Evolutionary conservation across 352 stramenopile species (phyloP).

Genomic region (Phytophthora idaei): DNA sequence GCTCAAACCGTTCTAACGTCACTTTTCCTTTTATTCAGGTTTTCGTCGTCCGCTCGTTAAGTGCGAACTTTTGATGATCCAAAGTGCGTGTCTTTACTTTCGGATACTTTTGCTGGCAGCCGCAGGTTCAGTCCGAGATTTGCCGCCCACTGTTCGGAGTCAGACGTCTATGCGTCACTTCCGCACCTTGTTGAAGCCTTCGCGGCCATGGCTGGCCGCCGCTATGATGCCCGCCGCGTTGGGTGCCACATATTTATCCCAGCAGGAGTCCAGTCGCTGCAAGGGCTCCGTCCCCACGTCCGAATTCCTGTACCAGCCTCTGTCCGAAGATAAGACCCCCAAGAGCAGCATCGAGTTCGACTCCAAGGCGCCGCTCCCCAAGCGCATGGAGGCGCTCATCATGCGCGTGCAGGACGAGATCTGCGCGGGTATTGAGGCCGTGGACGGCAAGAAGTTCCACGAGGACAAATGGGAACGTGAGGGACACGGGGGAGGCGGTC

Average conservation of each 20-base stretch:
- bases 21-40: background rate
- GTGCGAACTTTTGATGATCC: conserved; percentile 4
- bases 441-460: conserved; percentile 95
- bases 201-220: conserved; percentile 27
- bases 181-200: conserved; percentile 25
- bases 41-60: conserved; percentile 3
- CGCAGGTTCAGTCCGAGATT: conserved; percentile 37
- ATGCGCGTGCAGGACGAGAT: conserved; percentile 88
- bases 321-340: conserved; percentile 68
- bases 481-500: conserved; percentile 94
- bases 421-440: conserved; percentile 83
- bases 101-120: conserved; percentile 26
- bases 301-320: conserved; percentile 68
- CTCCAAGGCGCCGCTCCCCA: conserved; percentile 61
- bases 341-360: conserved; percentile 82
- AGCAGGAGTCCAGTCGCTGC: conserved; percentile 48
- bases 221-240: conserved; percentile 32
- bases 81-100: conserved; percentile 25
- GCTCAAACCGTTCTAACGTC: conserved; percentile 1
- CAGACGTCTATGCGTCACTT: conserved; percentile 28
- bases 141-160: background rate
- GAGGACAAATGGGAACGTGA: conserved; percentile 95
- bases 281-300: conserved; percentile 36
- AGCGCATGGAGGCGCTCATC: conserved; percentile 87
- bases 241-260: conserved; percentile 21